phyloP scores from a whole-genome alignment of 2,329 filamentous ascomycete genomes.

The Clonostachys rhizophaga region DNA sequence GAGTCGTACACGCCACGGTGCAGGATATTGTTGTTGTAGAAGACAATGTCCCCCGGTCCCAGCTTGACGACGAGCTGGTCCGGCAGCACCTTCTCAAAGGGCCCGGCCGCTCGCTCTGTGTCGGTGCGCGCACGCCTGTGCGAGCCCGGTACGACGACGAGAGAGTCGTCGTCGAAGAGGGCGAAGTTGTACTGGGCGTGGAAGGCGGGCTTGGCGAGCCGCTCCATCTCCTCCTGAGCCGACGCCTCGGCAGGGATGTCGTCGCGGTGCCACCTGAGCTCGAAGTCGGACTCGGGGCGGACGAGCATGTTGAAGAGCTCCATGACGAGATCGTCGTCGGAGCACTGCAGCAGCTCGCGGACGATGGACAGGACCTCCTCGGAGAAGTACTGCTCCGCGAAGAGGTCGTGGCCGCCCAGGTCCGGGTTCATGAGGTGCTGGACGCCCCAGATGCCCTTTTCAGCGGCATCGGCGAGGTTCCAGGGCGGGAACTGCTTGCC shows the following conservation, averaged over 20 bases:
- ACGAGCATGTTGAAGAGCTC: constrained; percentile 87
- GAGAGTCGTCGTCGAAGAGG: constrained; percentile 66
- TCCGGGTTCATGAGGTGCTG: constrained; percentile 78
- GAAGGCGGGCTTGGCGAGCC: constrained; percentile 56
- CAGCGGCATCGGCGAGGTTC: constrained; percentile 48
- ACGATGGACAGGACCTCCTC: constrained; percentile 58
- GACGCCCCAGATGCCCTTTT: constrained; percentile 79
- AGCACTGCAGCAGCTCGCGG: constrained; percentile 54
- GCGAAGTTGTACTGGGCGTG: constrained; percentile 89
- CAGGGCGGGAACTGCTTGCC: constrained; percentile 92
- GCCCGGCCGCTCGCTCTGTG: constrained; percentile 61
- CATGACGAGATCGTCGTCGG: constrained; percentile 68
- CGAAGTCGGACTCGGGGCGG: constrained; percentile 65
- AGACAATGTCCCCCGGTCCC: constrained; percentile 72
- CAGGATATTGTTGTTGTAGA: constrained; percentile 88
- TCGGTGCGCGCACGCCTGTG: constrained; percentile 69
- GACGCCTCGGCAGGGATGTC: constrained; percentile 67
- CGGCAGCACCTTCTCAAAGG: constrained; percentile 57
- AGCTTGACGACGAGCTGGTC: constrained; percentile 63
- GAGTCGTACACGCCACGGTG: constrained; percentile 65
- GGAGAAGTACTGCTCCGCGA: constrained; percentile 70
- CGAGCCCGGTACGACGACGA: constrained; percentile 74
- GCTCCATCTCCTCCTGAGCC: constrained; percentile 59
- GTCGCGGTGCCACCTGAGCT: constrained; percentile 80
- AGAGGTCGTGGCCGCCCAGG: constrained; percentile 56